phyloP scores from a whole-genome alignment of 495 filamentous ascomycete genomes.

The Xylaria venustula region DNA sequence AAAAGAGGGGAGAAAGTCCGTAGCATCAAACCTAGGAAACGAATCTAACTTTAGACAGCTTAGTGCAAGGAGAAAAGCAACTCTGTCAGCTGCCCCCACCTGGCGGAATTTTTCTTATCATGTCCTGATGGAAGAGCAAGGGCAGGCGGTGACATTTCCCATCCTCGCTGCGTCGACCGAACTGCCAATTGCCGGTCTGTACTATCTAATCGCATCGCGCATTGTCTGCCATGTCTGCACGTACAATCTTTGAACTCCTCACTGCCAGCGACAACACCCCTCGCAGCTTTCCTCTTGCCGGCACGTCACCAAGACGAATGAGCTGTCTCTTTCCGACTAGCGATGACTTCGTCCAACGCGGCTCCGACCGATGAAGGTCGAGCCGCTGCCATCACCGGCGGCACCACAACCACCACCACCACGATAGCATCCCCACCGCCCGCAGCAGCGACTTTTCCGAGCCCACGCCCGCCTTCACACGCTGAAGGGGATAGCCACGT shows the following conservation, averaged over 20 bases:
- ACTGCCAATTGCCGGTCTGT: conserved; percentile 13
- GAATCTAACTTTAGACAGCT: background rate
- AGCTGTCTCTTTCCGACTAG: conserved; percentile 32
- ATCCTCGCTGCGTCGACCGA: conserved; percentile 17
- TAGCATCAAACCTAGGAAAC: background rate
- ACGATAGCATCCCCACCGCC: conserved; percentile 1
- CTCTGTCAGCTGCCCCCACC: conserved; percentile 17
- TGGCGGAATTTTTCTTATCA: conserved; percentile 28
- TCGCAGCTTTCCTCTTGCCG: conserved; percentile 5
- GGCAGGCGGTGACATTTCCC: conserved; percentile 34
- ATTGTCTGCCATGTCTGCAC: conserved; percentile 13
- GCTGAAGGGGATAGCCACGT: background rate
- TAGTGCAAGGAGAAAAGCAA: background rate
- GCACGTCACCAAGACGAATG: conserved; percentile 32
- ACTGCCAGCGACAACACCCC: conserved; percentile 4
- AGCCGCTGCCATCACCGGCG: conserved; percentile 1
- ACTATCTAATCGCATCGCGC: conserved; percentile 18
- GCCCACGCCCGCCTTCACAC: background rate
- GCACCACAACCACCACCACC: background rate
- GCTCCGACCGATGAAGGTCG: conserved; percentile 22
- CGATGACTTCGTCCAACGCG: conserved; percentile 39
- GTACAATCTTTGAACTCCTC: conserved; percentile 1
- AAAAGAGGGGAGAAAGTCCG: conserved; percentile 3
- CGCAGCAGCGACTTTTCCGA: background rate
- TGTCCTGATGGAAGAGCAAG: background rate